Evolutionary conservation across 2,329 filamentous ascomycete species (phyloP).

Genomic region (Monosporascus sp.): DNA sequence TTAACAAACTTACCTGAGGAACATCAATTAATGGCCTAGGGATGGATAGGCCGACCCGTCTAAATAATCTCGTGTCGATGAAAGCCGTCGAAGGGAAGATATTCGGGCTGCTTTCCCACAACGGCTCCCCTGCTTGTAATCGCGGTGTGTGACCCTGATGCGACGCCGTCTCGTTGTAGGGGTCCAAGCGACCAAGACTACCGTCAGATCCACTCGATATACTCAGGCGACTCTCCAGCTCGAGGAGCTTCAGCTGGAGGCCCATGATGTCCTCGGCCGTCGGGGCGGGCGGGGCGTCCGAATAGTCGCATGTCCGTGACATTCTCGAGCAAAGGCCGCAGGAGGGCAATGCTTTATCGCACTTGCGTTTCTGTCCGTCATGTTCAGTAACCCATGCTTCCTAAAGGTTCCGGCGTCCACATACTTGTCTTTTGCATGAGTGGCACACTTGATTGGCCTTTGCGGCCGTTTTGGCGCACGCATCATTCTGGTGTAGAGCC

Average conservation of each 20-base stretch:
- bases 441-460: not conserved
- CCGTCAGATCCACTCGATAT: constrained; percentile 10
- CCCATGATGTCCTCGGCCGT: constrained; percentile 35
- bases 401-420: not conserved
- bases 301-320: constrained; percentile 37
- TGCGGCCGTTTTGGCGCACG: not conserved
- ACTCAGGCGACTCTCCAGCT: constrained; percentile 33
- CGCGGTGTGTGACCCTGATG: constrained; percentile 10
- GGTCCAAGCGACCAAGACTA: constrained; percentile 9
- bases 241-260: constrained; percentile 31
- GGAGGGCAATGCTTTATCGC: constrained; percentile 43
- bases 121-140: constrained; percentile 4
- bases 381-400: not conserved
- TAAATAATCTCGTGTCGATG: constrained; percentile 37
- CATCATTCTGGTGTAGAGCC: not conserved
- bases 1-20: constrained; percentile 28
- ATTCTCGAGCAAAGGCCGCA: constrained; percentile 43
- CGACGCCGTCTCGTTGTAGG: constrained; percentile 17
- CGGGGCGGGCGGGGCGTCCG: constrained; percentile 28
- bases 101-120: constrained; percentile 18
- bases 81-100: constrained; percentile 40
- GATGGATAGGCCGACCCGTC: constrained; percentile 29
- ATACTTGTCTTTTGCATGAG: not conserved
- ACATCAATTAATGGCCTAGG: constrained; percentile 34
- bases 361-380: constrained; percentile 43